Base-by-base conservation (phyloP, 257 asterid genomes). In the Handroanthus guayacan region DNA sequence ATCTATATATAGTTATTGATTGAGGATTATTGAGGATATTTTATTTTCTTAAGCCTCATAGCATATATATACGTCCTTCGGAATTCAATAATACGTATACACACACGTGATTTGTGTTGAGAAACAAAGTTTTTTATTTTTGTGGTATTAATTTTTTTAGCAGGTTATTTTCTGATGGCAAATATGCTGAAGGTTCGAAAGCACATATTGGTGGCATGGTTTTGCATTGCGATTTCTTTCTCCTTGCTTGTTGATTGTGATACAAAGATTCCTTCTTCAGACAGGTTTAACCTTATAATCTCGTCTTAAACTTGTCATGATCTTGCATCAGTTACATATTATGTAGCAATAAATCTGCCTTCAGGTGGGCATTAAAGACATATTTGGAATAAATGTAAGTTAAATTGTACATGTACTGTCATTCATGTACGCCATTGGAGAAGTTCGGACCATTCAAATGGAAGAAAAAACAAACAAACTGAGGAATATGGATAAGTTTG, bases 211-310 rank as follows among this genome's bases (percentile, higher is more conserved):
- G 16, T 52, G 67, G 74, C 67, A 52, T 78, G 48, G 55, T 18
- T 82, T 39, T 79, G 78, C 3, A 20, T 69, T 48, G 48, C 48
- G 9, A 45, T 75, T 51, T 74, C 48, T 31, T 63, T 41, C 48
- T 75, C 67, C 52, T 55, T 76, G 45, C 11, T 71, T 31, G 77
- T 75, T 61, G 69, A 75, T 56, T 79, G 65, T 74, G n/a, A 17
- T 38, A 36, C 70, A 16, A 51, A n/a, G 14, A 73, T 63, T 47
- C 11, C 3, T 13, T 38, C 3, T 13, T 38, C 65, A 65, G 50
- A 78, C 63, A 82, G 82, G 82, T 69, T 31, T 25, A 25, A 25
- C 31, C 31, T 25, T 25, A 25, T 25, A 25, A 25, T 41, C 58
- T 65, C 47, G 16, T 68, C 56, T 39, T 50, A 1, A 16, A 0